Percentiles rank a stretch among this genome's conserved stretches.
phyloP scores from a whole-genome alignment of 2,329 filamentous ascomycete species.

The Penicillium frequentans region DNA sequence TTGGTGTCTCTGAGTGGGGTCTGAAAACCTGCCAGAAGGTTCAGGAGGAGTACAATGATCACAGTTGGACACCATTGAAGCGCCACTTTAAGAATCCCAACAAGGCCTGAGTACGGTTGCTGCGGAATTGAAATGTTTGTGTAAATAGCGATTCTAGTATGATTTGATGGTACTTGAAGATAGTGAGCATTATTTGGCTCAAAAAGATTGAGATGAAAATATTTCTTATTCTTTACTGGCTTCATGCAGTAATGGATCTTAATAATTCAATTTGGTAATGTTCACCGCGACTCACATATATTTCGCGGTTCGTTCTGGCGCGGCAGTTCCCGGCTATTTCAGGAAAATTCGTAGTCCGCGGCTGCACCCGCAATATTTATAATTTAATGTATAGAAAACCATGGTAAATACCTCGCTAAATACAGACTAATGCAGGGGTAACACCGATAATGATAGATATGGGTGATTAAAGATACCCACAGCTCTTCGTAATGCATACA shows the following conservation, averaged over 20 bases:
- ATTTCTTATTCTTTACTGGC: not conserved
- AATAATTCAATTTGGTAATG: not conserved
- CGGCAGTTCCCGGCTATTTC: not conserved
- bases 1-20: conserved; percentile 72
- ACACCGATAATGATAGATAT: too few relatives aligned
- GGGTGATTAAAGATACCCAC: too few relatives aligned
- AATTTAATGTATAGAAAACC: too few relatives aligned
- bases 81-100: conserved; percentile 61
- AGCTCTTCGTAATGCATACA: not conserved
- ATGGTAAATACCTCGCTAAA: not conserved
- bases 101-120: conserved; percentile 25
- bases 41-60: conserved; percentile 71
- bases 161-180: conserved; percentile 3
- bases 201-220: not conserved
- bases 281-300: not conserved
- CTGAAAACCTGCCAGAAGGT: conserved; percentile 69
- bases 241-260: not conserved
- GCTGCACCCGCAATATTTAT: not conserved
- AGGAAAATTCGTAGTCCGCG: not conserved
- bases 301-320: not conserved
- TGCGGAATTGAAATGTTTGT: not conserved
- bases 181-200: not conserved
- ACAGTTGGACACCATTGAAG: conserved; percentile 74
- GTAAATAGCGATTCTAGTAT: conserved; percentile 5
- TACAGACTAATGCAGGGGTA: too few relatives aligned